Conservation (phyloP, 2,329 filamentous ascomycete species). For the Colletotrichum sansevieriae region DNA sequence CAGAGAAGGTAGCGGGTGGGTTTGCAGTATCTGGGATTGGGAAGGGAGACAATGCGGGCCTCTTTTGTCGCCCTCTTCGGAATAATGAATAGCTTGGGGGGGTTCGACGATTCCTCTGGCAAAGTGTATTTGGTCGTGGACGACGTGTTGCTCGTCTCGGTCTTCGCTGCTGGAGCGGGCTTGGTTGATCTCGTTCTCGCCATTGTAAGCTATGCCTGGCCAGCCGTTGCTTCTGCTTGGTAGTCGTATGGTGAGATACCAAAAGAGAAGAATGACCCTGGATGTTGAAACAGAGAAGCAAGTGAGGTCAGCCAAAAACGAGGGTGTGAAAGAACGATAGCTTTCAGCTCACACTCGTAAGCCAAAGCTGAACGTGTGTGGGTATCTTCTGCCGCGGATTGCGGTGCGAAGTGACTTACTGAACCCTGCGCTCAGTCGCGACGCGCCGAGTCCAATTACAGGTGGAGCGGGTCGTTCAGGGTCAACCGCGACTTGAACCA, state of each 20-base stretch:
- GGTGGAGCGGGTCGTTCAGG: constrained; percentile 28
- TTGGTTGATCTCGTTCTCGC: constrained; percentile 63
- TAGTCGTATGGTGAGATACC: background rate
- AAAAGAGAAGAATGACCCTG: background rate
- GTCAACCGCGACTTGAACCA: constrained; percentile 30
- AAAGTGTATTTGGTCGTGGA: constrained; percentile 56
- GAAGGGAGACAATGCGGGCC: constrained; percentile 70
- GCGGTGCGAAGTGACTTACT: constrained; percentile 15
- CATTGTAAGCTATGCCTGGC: constrained; percentile 52
- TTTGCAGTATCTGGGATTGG: constrained; percentile 68
- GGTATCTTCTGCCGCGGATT: background rate
- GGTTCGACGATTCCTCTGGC: constrained; percentile 54
- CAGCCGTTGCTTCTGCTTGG: background rate
- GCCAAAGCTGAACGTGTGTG: constrained; percentile 2
- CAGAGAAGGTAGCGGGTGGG: constrained; percentile 73
- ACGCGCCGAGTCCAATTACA: constrained; percentile 32
- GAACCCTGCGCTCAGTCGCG: constrained; percentile 20
- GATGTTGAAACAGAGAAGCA: background rate
- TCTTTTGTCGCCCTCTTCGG: constrained; percentile 66
- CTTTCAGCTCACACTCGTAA: background rate
- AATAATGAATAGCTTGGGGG: constrained; percentile 71
- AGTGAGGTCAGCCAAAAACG: background rate
- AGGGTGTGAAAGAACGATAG: background rate
- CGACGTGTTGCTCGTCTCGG: constrained; percentile 45
- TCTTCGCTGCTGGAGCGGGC: constrained; percentile 50